These are phyloP conservation scores for Xylariaceae sp. DNA, from an alignment of 2,329 filamentous ascomycete species.

Conservation along the genomic window DNA sequence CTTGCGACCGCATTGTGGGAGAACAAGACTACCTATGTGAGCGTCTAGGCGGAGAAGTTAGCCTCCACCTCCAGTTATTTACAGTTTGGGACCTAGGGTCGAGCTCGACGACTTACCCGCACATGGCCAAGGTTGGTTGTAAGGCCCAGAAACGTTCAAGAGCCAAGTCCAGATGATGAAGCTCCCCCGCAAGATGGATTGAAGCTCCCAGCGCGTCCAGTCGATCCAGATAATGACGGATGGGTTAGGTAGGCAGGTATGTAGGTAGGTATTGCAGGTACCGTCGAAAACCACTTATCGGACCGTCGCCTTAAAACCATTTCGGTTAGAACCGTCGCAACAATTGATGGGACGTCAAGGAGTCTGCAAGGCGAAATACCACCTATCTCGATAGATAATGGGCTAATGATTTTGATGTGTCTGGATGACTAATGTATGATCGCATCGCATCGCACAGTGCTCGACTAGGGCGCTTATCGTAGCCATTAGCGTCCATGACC, in stretches of 20 bases:
- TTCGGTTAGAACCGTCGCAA: too few relatives aligned
- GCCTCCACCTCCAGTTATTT: slow-evolving; percentile 13
- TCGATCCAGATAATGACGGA: slow-evolving; percentile 12
- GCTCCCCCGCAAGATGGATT: slow-evolving; percentile 10
- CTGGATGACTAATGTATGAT: too few relatives aligned
- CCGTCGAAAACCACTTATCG: neutral
- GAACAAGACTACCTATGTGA: slow-evolving; percentile 24
- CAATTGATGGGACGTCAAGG: too few relatives aligned
- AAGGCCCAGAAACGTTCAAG: slow-evolving; percentile 5
- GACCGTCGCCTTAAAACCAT: too few relatives aligned
- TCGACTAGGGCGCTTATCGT: too few relatives aligned
- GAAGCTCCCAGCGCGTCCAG: slow-evolving; percentile 19
- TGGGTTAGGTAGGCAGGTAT: neutral
- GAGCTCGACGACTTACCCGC: slow-evolving; percentile 22
- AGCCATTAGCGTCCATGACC: too few relatives aligned
- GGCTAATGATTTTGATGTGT: too few relatives aligned
- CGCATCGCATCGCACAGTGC: too few relatives aligned
- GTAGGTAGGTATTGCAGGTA: neutral
- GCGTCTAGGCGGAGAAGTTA: slow-evolving; percentile 23
- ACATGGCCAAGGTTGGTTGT: slow-evolving; percentile 26
- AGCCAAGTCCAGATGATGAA: slow-evolving; percentile 3
- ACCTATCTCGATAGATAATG: too few relatives aligned
- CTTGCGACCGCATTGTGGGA: slow-evolving; percentile 34
- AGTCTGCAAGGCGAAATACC: too few relatives aligned
- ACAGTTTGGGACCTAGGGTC: neutral